phyloP scores from a whole-genome alignment of 139 green algal species.

The Ulvella scutata region DNA sequence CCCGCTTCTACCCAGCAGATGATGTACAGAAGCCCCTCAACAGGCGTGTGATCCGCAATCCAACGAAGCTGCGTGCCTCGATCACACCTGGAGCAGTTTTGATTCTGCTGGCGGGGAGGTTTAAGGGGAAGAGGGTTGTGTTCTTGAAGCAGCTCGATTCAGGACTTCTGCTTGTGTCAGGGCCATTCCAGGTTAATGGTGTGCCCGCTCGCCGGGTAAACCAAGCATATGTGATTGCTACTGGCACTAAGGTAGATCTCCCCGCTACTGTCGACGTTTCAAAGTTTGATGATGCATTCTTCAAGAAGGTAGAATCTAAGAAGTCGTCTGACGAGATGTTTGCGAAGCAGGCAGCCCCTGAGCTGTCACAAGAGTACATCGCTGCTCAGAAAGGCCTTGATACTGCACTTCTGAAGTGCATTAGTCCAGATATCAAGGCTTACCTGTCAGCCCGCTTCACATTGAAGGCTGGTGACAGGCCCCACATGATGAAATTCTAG shows the following conservation, averaged over 20 bases:
- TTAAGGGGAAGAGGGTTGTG: conserved; percentile 97
- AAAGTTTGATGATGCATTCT: conserved; percentile 86
- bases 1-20: conserved; percentile 85
- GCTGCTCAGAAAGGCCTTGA: conserved; percentile 88
- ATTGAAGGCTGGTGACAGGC: conserved; percentile 74
- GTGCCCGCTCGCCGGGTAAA: conserved; percentile 89
- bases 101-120: conserved; percentile 89
- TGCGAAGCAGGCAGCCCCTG: neutral
- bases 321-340: conserved; percentile 11
- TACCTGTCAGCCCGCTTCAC: conserved; percentile 86
- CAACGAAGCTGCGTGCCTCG: conserved; percentile 74
- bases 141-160: conserved; percentile 89
- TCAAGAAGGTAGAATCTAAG: conserved; percentile 70
- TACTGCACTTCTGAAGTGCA: conserved; percentile 27
- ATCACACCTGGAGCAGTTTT: conserved; percentile 94
- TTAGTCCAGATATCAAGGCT: conserved; percentile 68
- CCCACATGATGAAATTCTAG: conserved; percentile 98
- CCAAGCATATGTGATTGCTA: conserved; percentile 96
- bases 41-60: conserved; percentile 40
- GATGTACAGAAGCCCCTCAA: conserved; percentile 66
- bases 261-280: conserved; percentile 45
- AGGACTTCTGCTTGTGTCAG: conserved; percentile 88
- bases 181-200: conserved; percentile 95
- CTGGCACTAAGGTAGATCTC: conserved; percentile 75
- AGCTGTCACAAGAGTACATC: conserved; percentile 68